Percentiles rank a stretch among this genome's conserved stretches.
Evolutionary conservation across 2,329 filamentous ascomycete genomes (phyloP).

Genomic region (Thelonectria discophora): DNA sequence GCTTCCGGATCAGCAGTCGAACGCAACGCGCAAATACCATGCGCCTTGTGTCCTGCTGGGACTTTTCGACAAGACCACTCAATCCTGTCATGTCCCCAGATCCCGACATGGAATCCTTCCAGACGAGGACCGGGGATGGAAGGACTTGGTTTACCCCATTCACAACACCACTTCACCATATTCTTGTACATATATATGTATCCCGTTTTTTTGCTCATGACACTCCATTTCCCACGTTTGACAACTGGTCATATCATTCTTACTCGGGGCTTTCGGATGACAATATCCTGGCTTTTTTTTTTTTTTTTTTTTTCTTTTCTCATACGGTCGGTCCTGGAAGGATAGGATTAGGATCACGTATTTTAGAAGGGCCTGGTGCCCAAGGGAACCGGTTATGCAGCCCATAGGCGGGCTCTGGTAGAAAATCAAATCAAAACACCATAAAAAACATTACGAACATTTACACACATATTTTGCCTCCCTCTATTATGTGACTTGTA

Average conservation of each 20-base stretch:
- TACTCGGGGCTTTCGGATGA: slow-evolving; percentile 23
- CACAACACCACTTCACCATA: slow-evolving; percentile 10
- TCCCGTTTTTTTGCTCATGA: slow-evolving; percentile 18
- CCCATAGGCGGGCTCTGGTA: slow-evolving; percentile 14
- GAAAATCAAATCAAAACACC: not conserved
- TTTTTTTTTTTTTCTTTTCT: slow-evolving; percentile 25
- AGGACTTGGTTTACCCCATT: slow-evolving; percentile 1
- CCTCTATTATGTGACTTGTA: too few relatives aligned
- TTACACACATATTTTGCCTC: not conserved
- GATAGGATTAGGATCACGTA: slow-evolving; percentile 27
- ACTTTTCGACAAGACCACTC: slow-evolving; percentile 26
- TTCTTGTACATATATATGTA: slow-evolving; percentile 2
- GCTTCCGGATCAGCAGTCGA: slow-evolving; percentile 38
- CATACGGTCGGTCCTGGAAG: slow-evolving; percentile 16
- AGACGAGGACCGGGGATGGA: slow-evolving; percentile 6
- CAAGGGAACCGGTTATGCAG: slow-evolving; percentile 12
- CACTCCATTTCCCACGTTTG: not conserved
- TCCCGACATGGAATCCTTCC: not conserved
- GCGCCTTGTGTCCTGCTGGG: slow-evolving; percentile 21
- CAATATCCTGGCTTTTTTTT: slow-evolving; percentile 28
- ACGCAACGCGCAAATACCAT: slow-evolving; percentile 23
- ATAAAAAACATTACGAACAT: slow-evolving; percentile 4
- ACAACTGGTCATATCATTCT: slow-evolving; percentile 15
- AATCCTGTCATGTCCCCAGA: not conserved
- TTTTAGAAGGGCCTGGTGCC: slow-evolving; percentile 38